Percentiles rank a stretch among this genome's conserved stretches.
Conservation (phyloP, 2,329 filamentous ascomycete genomes). For the Magnaporthales sp. region DNA sequence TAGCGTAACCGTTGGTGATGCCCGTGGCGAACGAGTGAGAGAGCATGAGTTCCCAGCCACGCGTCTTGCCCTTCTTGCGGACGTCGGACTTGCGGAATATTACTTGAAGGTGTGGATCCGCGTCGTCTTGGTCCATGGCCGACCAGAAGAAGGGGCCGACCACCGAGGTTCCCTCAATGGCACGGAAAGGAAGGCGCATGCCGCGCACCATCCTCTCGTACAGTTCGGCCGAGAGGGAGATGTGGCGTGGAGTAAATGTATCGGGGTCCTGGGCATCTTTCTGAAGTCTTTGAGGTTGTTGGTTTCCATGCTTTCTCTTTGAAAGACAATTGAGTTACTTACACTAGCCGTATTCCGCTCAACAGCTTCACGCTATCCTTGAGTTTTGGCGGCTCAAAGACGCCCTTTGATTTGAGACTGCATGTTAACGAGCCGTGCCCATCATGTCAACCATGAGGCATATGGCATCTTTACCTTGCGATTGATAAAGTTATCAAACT, state of each 20-base stretch:
- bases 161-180: constrained; percentile 48
- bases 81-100: constrained; percentile 48
- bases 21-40: constrained; percentile 45
- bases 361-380: constrained; percentile 33
- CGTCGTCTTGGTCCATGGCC: constrained; percentile 44
- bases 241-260: constrained; percentile 46
- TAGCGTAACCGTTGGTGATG: constrained; percentile 52
- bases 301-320: background rate
- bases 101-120: constrained; percentile 49
- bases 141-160: constrained; percentile 59
- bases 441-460: no score
- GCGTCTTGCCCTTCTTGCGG: constrained; percentile 53
- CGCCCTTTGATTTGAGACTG: constrained; percentile 42
- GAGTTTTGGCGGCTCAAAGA: constrained; percentile 38
- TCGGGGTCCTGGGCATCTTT: constrained; percentile 46
- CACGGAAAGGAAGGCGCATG: constrained; percentile 44
- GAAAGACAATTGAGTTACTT: constrained; percentile 15
- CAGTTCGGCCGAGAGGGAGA: constrained; percentile 39
- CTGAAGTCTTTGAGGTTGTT: constrained; percentile 31
- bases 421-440: no score
- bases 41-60: constrained; percentile 57
- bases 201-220: constrained; percentile 49
- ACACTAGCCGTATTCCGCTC: constrained; percentile 47
- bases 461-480: constrained; percentile 39
- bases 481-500: constrained; percentile 49